Conservation (phyloP, 176 grass and related monocot genomes). For the Oryza australiensis region DNA sequence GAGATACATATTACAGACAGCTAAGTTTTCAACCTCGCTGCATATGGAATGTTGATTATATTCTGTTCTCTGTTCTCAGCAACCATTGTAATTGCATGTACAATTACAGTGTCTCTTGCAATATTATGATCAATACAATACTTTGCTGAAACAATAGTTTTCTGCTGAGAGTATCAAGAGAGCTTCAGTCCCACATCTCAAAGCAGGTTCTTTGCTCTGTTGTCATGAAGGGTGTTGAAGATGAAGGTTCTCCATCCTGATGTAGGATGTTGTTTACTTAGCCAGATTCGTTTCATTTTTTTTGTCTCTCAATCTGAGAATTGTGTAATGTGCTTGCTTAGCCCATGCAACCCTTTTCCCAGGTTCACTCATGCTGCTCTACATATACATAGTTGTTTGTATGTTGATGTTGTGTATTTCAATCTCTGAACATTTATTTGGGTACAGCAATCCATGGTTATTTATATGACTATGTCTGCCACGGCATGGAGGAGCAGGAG, state of each 20-base stretch:
- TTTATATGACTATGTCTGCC: too few relatives aligned
- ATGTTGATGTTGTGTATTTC: constrained; percentile 9
- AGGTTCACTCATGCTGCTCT: not conserved
- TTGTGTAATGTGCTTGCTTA: constrained; percentile 40
- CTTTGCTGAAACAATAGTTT: too few relatives aligned
- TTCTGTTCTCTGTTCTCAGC: too few relatives aligned
- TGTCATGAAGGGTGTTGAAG: constrained; percentile 61
- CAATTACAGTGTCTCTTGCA: too few relatives aligned
- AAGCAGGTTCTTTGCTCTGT: constrained; percentile 81
- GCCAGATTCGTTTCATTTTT: constrained; percentile 12
- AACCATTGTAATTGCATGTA: too few relatives aligned
- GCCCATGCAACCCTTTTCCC: constrained; percentile 30
- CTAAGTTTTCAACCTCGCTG: too few relatives aligned
- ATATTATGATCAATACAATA: too few relatives aligned
- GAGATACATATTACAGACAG: too few relatives aligned
- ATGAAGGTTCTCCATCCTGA: constrained; percentile 56
- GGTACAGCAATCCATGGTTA: constrained; percentile 9
- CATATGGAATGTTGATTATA: too few relatives aligned
- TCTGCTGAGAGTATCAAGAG: constrained; percentile 85
- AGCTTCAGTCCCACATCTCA: constrained; percentile 77
- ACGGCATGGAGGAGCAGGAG: too few relatives aligned
- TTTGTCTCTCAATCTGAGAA: constrained; percentile 39
- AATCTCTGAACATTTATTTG: not conserved
- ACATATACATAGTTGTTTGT: constrained; percentile 31
- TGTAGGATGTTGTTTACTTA: not conserved